Percentiles rank a stretch among this genome's conserved stretches.
Evolutionary conservation across 768 basidiomycete genomes (phyloP).

Genomic region (Lentinula guzmanii): DNA sequence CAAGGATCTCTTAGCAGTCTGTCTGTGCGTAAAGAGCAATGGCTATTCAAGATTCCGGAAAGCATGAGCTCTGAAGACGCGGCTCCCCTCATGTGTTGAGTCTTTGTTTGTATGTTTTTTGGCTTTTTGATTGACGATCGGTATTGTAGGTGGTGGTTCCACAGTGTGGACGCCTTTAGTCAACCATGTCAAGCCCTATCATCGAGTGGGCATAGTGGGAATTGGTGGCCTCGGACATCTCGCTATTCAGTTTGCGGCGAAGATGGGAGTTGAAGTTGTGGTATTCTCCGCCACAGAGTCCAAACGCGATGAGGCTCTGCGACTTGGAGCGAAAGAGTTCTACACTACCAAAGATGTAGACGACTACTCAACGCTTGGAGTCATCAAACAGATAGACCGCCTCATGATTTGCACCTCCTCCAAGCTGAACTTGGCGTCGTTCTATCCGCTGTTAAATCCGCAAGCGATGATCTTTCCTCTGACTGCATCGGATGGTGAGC

Average conservation of each 20-base stretch:
- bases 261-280: slow-evolving; percentile 32
- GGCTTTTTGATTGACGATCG: neutral
- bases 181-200: slow-evolving; percentile 16
- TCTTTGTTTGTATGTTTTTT: neutral
- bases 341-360: slow-evolving; percentile 19
- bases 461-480: slow-evolving; percentile 20
- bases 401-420: slow-evolving; percentile 23
- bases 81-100: slow-evolving; percentile 29
- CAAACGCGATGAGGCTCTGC: slow-evolving; percentile 23
- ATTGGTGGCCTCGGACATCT: slow-evolving; percentile 31
- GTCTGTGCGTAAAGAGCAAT: slow-evolving; percentile 22
- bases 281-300: slow-evolving; percentile 24
- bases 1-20: slow-evolving; percentile 26
- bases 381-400: slow-evolving; percentile 16
- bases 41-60: slow-evolving; percentile 25
- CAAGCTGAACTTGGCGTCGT: slow-evolving; percentile 7
- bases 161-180: slow-evolving; percentile 22
- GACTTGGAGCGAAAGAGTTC: slow-evolving; percentile 25
- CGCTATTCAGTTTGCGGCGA: slow-evolving; percentile 28
- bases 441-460: slow-evolving; percentile 17
- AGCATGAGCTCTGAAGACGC: slow-evolving; percentile 18
- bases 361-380: slow-evolving; percentile 13
- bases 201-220: slow-evolving; percentile 25
- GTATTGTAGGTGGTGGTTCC: slow-evolving; percentile 18
- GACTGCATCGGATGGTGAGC: slow-evolving; percentile 15